These are phyloP conservation scores for Schizochytrium sp. DNA, from an alignment of 108 stramenopile species.

Conservation along the genomic window DNA sequence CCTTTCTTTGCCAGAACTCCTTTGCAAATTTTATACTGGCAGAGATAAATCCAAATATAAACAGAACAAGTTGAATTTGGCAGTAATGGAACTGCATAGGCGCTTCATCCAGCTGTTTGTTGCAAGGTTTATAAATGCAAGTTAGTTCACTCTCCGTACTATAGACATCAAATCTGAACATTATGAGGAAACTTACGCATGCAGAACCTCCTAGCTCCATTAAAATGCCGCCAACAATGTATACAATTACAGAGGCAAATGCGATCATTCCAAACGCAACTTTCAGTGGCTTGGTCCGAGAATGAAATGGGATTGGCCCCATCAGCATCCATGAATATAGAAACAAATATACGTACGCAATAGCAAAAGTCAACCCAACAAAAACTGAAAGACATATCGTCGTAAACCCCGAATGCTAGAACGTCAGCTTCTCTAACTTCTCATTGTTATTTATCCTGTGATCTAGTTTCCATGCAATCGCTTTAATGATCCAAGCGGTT, in stretches of 20 bases:
- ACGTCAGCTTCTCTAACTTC: background rate
- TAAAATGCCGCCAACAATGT: background rate
- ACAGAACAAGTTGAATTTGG: background rate
- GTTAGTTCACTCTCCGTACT: background rate
- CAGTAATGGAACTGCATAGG: background rate
- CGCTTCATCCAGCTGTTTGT: background rate
- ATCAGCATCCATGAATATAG: conserved; percentile 50
- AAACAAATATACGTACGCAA: conserved; percentile 29
- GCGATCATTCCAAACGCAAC: background rate
- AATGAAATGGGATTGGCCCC: conserved; percentile 17
- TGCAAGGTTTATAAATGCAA: background rate
- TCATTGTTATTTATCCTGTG: background rate
- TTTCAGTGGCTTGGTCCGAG: background rate
- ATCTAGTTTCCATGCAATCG: too few species aligned
- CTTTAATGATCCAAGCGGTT: too few species aligned
- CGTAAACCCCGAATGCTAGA: too few species aligned
- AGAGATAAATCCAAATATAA: background rate
- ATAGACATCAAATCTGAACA: background rate
- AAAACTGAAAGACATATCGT: conserved; percentile 9
- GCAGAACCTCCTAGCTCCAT: background rate
- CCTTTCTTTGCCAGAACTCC: background rate
- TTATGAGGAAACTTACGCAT: background rate
- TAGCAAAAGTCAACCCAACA: background rate
- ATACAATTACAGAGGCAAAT: background rate
- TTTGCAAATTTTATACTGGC: conserved; percentile 27